Conservation (phyloP, 257 asterid genomes). For the Solanum bulbocastanum region DNA sequence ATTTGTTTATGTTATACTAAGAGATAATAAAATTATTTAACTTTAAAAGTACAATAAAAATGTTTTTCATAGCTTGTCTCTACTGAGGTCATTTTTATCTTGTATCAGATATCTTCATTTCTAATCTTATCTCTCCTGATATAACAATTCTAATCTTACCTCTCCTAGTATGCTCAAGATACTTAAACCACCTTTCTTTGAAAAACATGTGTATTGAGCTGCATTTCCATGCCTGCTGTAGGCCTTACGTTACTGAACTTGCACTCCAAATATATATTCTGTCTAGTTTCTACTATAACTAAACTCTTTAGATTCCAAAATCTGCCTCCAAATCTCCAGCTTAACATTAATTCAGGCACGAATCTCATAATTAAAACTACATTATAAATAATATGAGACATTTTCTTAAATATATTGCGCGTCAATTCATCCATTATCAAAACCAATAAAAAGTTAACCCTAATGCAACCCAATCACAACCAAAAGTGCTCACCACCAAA, state of each 20-base stretch:
- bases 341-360: not conserved
- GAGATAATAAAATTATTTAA: not conserved
- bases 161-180: no score
- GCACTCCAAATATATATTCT: not conserved
- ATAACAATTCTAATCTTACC: no score
- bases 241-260: not conserved
- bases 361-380: not conserved
- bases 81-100: no score
- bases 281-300: not conserved
- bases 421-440: not conserved
- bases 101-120: no score
- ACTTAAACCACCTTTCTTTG: no score
- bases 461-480: no score
- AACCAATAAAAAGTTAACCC: no score
- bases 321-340: not conserved
- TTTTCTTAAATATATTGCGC: not conserved
- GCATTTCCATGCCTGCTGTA: not conserved
- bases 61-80: not conserved
- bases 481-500: not conserved
- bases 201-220: not conserved
- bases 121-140: not conserved
- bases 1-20: not conserved
- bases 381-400: not conserved
- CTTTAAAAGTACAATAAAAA: not conserved
- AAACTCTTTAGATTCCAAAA: not conserved